phyloP scores from a whole-genome alignment of 306 rosid genomes.

The Quercus variabilis region DNA sequence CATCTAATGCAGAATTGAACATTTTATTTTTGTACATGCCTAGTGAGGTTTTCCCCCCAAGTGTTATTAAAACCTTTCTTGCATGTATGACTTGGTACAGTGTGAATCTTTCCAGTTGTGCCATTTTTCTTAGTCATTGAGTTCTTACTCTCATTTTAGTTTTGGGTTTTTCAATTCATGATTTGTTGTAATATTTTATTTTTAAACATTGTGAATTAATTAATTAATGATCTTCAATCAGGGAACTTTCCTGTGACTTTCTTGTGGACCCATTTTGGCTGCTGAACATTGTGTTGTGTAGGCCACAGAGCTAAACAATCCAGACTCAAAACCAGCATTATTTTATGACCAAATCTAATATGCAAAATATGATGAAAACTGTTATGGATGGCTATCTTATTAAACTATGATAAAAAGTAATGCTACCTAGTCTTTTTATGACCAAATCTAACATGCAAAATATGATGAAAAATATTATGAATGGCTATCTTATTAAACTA shows the following conservation, averaged over 20 bases:
- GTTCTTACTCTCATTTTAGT: constrained; percentile 27
- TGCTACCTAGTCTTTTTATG: neutral
- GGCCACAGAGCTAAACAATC: neutral
- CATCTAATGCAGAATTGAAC: constrained; percentile 39
- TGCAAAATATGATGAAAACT: neutral
- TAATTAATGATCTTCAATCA: constrained; percentile 44
- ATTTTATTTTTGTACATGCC: constrained; percentile 41
- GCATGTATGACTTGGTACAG: constrained; percentile 17
- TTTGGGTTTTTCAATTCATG: constrained; percentile 25
- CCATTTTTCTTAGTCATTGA: constrained; percentile 23
- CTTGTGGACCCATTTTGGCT: neutral
- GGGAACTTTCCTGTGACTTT: constrained; percentile 1
- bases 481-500: neutral
- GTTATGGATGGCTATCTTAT: neutral
- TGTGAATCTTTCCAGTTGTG: constrained; percentile 49
- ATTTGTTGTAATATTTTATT: constrained; percentile 53
- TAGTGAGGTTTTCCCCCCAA: constrained; percentile 32
- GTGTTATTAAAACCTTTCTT: constrained; percentile 27
- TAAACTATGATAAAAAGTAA: neutral
- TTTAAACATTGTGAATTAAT: constrained; percentile 54
- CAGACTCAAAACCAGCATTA: neutral
- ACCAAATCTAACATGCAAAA: too few species aligned
- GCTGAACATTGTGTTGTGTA: neutral
- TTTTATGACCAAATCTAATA: too few species aligned
- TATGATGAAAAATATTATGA: neutral